Evolutionary conservation across 2,329 filamentous ascomycete genomes (phyloP).

Genomic region (Exophiala lecanii-corni): DNA sequence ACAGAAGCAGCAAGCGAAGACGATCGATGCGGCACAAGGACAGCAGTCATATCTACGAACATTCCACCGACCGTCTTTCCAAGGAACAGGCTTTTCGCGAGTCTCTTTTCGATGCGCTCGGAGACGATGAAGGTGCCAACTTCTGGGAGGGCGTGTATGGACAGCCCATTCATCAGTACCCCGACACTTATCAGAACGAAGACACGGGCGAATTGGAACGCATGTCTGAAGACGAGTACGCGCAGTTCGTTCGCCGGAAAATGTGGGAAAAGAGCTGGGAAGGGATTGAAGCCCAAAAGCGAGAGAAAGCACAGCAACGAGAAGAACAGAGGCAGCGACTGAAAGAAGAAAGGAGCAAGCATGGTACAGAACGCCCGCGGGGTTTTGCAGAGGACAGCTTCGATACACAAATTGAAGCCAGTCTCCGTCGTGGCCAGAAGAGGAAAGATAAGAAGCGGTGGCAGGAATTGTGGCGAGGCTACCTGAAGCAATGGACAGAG

Average conservation of each 20-base stretch:
- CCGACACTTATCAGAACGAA: conserved; percentile 48
- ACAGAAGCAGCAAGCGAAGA: conserved; percentile 28
- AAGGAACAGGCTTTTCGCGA: conserved; percentile 79
- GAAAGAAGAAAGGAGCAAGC: conserved; percentile 31
- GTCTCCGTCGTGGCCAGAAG: conserved; percentile 62
- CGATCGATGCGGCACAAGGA: conserved; percentile 19
- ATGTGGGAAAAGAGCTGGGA: conserved; percentile 98
- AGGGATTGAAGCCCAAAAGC: conserved; percentile 72
- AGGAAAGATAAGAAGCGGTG: conserved; percentile 53
- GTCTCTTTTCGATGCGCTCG: conserved; percentile 93
- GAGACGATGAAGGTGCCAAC: conserved; percentile 88
- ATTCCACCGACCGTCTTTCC: conserved; percentile 43
- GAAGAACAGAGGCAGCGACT: conserved; percentile 43
- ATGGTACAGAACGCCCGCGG: not conserved
- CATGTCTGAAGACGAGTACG: conserved; percentile 93
- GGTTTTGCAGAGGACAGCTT: conserved; percentile 38
- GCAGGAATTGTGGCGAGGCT: conserved; percentile 60
- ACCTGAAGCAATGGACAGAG: conserved; percentile 59
- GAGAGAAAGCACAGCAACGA: conserved; percentile 52
- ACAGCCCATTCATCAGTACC: conserved; percentile 83
- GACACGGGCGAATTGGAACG: conserved; percentile 60
- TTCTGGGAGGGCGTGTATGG: conserved; percentile 98
- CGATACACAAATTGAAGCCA: conserved; percentile 63
- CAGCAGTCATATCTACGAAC: conserved; percentile 5
- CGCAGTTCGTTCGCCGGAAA: conserved; percentile 71